phyloP scores from a whole-genome alignment of 2,329 filamentous ascomycete species.

The Purpureocillium lavendulum region DNA sequence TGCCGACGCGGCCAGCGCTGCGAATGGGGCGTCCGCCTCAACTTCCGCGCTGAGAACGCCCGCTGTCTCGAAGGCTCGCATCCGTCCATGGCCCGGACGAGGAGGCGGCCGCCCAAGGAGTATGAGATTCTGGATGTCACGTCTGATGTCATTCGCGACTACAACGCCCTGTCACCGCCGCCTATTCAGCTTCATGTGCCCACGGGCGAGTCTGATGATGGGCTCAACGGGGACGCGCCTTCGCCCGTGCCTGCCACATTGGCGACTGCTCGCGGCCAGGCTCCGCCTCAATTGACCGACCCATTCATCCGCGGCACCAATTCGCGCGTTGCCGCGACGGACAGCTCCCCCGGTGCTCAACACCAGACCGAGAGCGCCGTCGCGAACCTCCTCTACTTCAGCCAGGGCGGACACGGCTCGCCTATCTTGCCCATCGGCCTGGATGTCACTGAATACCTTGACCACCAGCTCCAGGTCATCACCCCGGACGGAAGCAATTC shows the following conservation, averaged over 20 bases:
- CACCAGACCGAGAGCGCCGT: constrained; percentile 26
- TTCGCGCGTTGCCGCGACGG: constrained; percentile 2
- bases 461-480: constrained; percentile 17
- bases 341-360: constrained; percentile 12
- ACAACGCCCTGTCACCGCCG: constrained; percentile 11
- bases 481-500: constrained; percentile 18
- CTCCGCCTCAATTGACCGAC: background rate
- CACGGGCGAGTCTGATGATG: background rate
- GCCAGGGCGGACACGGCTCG: constrained; percentile 17
- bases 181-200: background rate
- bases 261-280: constrained; percentile 5
- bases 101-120: constrained; percentile 14
- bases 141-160: constrained; percentile 26
- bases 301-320: too few species aligned
- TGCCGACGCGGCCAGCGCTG: constrained; percentile 20
- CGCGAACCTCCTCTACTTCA: constrained; percentile 24
- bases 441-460: constrained; percentile 10
- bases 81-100: constrained; percentile 24
- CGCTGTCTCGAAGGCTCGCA: constrained; percentile 21
- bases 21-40: constrained; percentile 29
- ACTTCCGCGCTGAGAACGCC: constrained; percentile 27
- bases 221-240: too few species aligned
- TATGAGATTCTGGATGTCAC: constrained; percentile 29
- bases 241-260: too few species aligned
- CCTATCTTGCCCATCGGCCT: constrained; percentile 3